phyloP scores from a whole-genome alignment of 2,329 filamentous ascomycete species.

The Phaeomoniella chlamydospora region DNA sequence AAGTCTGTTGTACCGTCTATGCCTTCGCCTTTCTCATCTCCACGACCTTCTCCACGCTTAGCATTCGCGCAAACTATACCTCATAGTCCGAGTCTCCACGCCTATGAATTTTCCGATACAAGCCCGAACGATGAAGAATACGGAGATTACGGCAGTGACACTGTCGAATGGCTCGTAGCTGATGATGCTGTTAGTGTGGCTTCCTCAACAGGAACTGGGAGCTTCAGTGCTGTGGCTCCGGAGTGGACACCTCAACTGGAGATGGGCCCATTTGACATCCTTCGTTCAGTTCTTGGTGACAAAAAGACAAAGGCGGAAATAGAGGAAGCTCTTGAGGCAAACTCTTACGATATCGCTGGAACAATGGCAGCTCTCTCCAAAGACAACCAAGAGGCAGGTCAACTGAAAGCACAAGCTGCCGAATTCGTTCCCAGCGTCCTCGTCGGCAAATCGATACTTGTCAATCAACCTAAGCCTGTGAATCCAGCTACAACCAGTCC shows the following conservation, averaged over 20 bases:
- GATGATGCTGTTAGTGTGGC: conserved; percentile 74
- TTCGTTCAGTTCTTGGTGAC: conserved; percentile 84
- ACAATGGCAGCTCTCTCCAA: conserved; percentile 78
- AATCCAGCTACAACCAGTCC: conserved; percentile 74
- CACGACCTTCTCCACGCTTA: conserved; percentile 79
- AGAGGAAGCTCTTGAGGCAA: conserved; percentile 72
- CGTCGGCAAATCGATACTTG: conserved; percentile 79
- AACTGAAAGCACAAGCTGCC: conserved; percentile 25
- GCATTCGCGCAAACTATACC: conserved; percentile 88
- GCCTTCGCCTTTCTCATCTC: conserved; percentile 87
- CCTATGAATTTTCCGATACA: conserved; percentile 85
- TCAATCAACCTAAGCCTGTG: conserved; percentile 54
- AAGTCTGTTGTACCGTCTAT: conserved; percentile 37
- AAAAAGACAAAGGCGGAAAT: conserved; percentile 88
- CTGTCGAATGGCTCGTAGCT: conserved; percentile 88
- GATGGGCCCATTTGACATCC: conserved; percentile 97
- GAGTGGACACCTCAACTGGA: conserved; percentile 70
- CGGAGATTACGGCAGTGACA: conserved; percentile 82
- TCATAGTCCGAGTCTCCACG: conserved; percentile 84
- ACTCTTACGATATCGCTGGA: conserved; percentile 85
- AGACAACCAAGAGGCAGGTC: conserved; percentile 23
- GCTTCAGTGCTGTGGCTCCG: conserved; percentile 66
- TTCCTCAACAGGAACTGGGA: conserved; percentile 52
- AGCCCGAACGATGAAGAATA: conserved; percentile 73
- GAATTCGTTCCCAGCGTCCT: conserved; percentile 42